Evolutionary conservation across 140 eudicot genomes (phyloP).

Genomic region (Stevia rebaudiana): DNA sequence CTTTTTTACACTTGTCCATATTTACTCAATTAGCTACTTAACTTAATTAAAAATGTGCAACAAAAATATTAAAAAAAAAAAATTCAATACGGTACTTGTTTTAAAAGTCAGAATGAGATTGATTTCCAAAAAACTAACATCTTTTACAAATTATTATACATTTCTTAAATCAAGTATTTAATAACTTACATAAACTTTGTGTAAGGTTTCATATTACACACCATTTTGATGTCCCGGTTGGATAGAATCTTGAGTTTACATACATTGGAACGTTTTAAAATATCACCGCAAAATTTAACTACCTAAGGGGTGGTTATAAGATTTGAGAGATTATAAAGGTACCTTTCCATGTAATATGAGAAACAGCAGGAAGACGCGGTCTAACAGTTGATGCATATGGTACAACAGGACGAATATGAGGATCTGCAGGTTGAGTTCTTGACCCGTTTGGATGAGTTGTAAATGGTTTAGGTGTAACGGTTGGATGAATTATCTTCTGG

Average conservation of each 20-base stretch:
- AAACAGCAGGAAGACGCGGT: too few species aligned
- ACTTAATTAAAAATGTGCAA: neutral
- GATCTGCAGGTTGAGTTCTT: conserved; percentile 23
- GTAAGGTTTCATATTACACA: neutral
- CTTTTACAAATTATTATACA: neutral
- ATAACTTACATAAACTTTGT: neutral
- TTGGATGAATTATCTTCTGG: conserved; percentile 35
- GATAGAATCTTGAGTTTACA: neutral
- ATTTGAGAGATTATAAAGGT: conserved; percentile 9
- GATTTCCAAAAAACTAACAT: neutral
- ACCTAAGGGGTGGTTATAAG: neutral
- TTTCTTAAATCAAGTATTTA: neutral
- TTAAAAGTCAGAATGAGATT: neutral
- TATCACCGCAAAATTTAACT: neutral
- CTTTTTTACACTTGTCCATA: too few species aligned
- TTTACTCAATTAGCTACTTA: neutral
- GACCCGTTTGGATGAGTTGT: too few species aligned
- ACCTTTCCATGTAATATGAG: conserved; percentile 47
- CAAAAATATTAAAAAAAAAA: neutral
- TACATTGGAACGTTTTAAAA: neutral
- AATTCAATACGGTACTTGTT: neutral
- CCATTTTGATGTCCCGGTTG: neutral
- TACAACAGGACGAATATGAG: conserved; percentile 3
- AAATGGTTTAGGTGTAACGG: neutral
- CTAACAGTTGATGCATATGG: too few species aligned